Evolutionary conservation across 1,284 basidiomycete genomes (phyloP).

Genomic region (Ceratobasidium sp.): DNA sequence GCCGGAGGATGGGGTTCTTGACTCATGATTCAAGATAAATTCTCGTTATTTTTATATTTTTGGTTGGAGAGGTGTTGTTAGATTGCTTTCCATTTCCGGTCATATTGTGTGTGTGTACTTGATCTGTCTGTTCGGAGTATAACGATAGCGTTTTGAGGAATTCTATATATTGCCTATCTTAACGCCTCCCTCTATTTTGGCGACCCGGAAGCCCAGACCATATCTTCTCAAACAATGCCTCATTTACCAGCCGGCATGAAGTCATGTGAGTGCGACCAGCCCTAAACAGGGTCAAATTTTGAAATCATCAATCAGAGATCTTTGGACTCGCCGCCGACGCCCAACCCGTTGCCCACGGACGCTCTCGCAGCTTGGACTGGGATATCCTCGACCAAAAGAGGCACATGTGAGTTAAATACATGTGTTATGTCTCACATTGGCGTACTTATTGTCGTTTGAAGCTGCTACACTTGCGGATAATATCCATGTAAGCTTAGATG

Average conservation of each 20-base stretch:
- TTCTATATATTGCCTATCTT: too few relatives aligned
- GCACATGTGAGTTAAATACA: slow-evolving; percentile 17
- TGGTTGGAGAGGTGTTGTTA: too few relatives aligned
- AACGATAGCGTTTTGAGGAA: too few relatives aligned
- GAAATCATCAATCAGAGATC: slow-evolving; percentile 43
- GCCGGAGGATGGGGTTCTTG: slow-evolving; percentile 23
- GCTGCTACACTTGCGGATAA: too few relatives aligned
- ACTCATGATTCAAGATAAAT: too few relatives aligned
- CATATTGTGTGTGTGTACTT: not conserved
- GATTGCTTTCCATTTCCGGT: too few relatives aligned
- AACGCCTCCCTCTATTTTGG: too few relatives aligned
- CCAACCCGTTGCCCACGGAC: slow-evolving; percentile 40
- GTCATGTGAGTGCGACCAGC: slow-evolving; percentile 16
- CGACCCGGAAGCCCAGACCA: too few relatives aligned
- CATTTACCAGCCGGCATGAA: not conserved
- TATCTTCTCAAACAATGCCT: not conserved
- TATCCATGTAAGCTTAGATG: too few relatives aligned
- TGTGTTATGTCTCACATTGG: too few relatives aligned
- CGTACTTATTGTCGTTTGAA: too few relatives aligned
- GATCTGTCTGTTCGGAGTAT: not conserved
- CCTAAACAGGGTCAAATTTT: slow-evolving; percentile 43
- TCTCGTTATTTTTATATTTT: too few relatives aligned
- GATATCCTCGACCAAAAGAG: not conserved
- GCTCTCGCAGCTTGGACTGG: slow-evolving; percentile 3
- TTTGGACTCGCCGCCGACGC: slow-evolving; percentile 19